These are phyloP conservation scores for Sistotremastrum niveocremeum DNA, from an alignment of 768 basidiomycete species.

Conservation along the genomic window DNA sequence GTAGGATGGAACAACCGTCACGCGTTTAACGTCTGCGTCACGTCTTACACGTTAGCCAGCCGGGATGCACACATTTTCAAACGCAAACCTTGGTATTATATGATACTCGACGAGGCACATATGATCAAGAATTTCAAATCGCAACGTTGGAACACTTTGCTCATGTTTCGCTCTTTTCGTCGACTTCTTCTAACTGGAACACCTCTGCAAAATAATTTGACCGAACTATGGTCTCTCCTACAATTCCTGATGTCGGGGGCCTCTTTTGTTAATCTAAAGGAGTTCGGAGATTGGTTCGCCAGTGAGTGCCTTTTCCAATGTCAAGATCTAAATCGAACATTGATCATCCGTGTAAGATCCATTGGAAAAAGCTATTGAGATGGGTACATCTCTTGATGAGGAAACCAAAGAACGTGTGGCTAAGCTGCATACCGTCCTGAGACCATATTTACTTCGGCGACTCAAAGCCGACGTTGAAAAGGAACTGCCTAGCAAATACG, in stretches of 20 bases:
- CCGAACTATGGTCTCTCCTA: constrained; percentile 88
- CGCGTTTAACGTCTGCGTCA: constrained; percentile 89
- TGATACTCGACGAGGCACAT: constrained; percentile 92
- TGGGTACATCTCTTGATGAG: constrained; percentile 60
- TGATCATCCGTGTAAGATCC: constrained; percentile 43
- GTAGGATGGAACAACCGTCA: constrained; percentile 85
- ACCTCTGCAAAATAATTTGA: constrained; percentile 91
- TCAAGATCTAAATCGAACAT: background rate
- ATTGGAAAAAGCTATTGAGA: constrained; percentile 86
- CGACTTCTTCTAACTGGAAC: constrained; percentile 91
- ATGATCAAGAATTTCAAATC: constrained; percentile 97
- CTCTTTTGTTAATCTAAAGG: constrained; percentile 81
- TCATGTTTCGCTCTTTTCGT: constrained; percentile 78
- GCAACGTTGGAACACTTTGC: constrained; percentile 82
- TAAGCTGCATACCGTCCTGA: constrained; percentile 88
- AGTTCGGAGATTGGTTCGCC: constrained; percentile 94
- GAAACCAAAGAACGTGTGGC: constrained; percentile 75
- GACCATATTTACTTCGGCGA: constrained; percentile 91
- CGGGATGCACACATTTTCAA: constrained; percentile 86
- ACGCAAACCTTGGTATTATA: constrained; percentile 89
- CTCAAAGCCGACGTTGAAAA: constrained; percentile 97
- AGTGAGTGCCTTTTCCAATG: constrained; percentile 39
- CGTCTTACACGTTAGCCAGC: constrained; percentile 86
- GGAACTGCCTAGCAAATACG: constrained; percentile 85
- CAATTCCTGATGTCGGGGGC: constrained; percentile 89